Percentiles rank a stretch among this genome's conserved stretches.
Evolutionary conservation across 1,284 basidiomycete species (phyloP).

Genomic region (Gymnopus androsaceus): DNA sequence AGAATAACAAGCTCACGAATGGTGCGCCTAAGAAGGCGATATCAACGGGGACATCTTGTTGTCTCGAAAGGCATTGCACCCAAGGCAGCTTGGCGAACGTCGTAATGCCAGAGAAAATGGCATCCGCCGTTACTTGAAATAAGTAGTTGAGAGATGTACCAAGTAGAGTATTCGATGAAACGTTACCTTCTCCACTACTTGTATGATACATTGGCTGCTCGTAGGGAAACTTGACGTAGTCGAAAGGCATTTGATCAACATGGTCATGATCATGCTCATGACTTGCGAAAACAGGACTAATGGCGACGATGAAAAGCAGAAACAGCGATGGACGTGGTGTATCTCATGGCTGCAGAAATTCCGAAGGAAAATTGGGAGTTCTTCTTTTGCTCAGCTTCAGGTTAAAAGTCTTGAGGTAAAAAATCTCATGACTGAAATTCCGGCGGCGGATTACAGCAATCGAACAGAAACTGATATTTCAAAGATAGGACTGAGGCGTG

Average conservation of each 20-base stretch:
- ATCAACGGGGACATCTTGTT: slow-evolving; percentile 59
- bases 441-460: not conserved
- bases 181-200: slow-evolving; percentile 54
- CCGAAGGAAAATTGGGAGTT: no score
- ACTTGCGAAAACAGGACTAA: slow-evolving; percentile 23
- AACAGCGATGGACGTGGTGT: not conserved
- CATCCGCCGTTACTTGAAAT: slow-evolving; percentile 61
- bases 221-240: slow-evolving; percentile 64
- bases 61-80: slow-evolving; percentile 68
- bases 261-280: slow-evolving; percentile 41
- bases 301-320: slow-evolving; percentile 19
- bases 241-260: slow-evolving; percentile 60
- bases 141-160: slow-evolving; percentile 11
- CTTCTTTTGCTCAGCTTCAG: no score
- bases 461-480: not conserved
- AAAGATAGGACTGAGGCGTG: slow-evolving; percentile 29
- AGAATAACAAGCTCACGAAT: slow-evolving; percentile 49
- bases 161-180: not conserved
- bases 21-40: slow-evolving; percentile 81
- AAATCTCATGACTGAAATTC: not conserved
- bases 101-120: slow-evolving; percentile 73
- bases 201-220: slow-evolving; percentile 50
- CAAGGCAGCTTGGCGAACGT: slow-evolving; percentile 77
- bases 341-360: not conserved
- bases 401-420: slow-evolving; percentile 1